Base-by-base conservation (phyloP, 2,329 filamentous ascomycete genomes). In the Ampelomyces quisqualis region DNA sequence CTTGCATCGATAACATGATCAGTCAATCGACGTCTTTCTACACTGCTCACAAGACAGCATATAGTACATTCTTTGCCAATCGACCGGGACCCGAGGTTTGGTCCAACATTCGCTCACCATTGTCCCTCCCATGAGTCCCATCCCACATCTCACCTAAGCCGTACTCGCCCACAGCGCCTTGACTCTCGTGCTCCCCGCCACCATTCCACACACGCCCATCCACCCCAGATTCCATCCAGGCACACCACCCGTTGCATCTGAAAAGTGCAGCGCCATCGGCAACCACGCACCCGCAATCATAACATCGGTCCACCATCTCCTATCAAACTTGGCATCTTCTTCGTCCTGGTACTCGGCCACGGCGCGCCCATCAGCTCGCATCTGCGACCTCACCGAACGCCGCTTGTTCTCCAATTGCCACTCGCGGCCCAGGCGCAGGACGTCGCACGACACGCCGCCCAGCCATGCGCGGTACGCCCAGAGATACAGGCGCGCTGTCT, bases 181-280 rank as follows among this genome's bases (percentile, higher is more conserved):
- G 11, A 53, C 43, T 38, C 60, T 55, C 28, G 55, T 55, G 22
- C 67, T 57, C 1, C 70, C 70, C 13, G 70, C 71, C 20, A 73
- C 57, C 27, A 64, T 52, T 34, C 71, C 71, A 54, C 65, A 70
- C 19, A 64, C 46, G 0, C 71, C 71, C 70, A 73, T 73, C 35
- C 64, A 55, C 1, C 71, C 71, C 44, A 72, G 28, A 48, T 73
- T 73, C 64, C 70, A 73, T 2, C 70, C 70, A 0, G 71, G 71
- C 15, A 74, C 41, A 0, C 71, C 71, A 17, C 59, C 63, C 10
- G 49, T 62, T 15, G 56, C 57, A 35, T 60, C 65, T 33, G 66
- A 65, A 40, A 67, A 73, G 30, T 74, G 70, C 43, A 65, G 46
- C 9, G 70, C 71, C 52, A 73, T 68, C 2, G 71, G 71, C 40